Conservation (phyloP, 2,329 filamentous ascomycete species). For the Colletotrichum noveboracense region DNA sequence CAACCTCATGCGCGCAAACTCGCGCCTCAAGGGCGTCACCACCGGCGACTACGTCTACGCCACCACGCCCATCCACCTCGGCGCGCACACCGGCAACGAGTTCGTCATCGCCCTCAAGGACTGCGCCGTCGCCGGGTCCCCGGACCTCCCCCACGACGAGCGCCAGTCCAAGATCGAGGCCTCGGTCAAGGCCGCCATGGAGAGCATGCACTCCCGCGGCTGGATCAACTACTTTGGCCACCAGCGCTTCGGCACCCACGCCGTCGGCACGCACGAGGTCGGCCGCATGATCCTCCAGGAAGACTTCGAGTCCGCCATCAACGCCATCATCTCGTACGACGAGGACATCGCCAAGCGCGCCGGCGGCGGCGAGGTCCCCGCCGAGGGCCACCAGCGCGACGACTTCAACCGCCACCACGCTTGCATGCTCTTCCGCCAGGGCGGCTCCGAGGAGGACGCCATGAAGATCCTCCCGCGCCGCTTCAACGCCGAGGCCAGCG, state of each 20-base stretch:
- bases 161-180: conserved; percentile 29
- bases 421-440: conserved; percentile 72
- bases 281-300: conserved; percentile 84
- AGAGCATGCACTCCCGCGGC: conserved; percentile 73
- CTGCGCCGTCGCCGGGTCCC: conserved; percentile 61
- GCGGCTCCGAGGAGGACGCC: conserved; percentile 63
- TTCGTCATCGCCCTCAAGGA: conserved; percentile 93
- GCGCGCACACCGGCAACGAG: conserved; percentile 87
- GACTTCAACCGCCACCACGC: conserved; percentile 81
- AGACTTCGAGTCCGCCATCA: conserved; percentile 81
- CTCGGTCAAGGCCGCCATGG: conserved; percentile 63
- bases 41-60: conserved; percentile 86
- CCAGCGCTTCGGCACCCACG: conserved; percentile 93
- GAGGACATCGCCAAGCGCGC: conserved; percentile 59
- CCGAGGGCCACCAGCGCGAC: conserved; percentile 68
- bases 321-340: conserved; percentile 77
- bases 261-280: conserved; percentile 82
- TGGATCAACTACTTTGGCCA: conserved; percentile 99
- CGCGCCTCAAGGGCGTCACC: conserved; percentile 64
- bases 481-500: conserved; percentile 78
- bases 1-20: conserved; percentile 69
- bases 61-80: conserved; percentile 75
- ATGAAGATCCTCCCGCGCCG: conserved; percentile 75
- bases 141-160: conserved; percentile 2
- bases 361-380: conserved; percentile 36